These are phyloP conservation scores for Colletotrichum salicis DNA, from an alignment of 2,329 filamentous ascomycete genomes.

Conservation along the genomic window DNA sequence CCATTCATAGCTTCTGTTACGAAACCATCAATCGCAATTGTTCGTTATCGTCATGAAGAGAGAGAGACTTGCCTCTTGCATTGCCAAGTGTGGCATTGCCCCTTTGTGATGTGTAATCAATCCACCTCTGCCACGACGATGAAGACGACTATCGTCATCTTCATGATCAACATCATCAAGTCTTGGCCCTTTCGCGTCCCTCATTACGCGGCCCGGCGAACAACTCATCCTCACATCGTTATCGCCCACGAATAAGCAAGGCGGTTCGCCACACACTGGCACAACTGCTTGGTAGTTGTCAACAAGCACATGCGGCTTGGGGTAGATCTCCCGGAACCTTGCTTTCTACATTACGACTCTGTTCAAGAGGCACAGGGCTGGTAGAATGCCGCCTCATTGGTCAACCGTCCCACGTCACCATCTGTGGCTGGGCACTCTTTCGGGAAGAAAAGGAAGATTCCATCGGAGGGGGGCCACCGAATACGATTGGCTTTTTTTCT, in stretches of 20 bases:
- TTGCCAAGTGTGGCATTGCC: neutral
- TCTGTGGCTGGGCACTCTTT: neutral
- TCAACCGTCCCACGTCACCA: neutral
- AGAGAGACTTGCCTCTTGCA: neutral
- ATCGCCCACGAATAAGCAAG: neutral
- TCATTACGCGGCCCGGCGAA: neutral
- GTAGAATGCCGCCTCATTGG: neutral
- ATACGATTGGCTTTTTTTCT: too few relatives aligned
- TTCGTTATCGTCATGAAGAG: neutral
- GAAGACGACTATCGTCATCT: neutral
- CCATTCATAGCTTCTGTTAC: conserved; percentile 11
- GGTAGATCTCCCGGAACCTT: neutral
- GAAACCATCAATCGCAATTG: neutral
- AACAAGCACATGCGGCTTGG: neutral
- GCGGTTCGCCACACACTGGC: neutral
- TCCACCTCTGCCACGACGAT: neutral
- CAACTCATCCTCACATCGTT: neutral
- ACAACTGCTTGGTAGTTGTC: neutral
- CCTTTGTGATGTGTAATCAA: neutral
- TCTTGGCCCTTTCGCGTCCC: neutral
- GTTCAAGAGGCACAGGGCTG: neutral
- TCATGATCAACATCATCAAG: neutral
- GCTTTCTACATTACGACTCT: neutral
- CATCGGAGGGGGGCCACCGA: neutral
- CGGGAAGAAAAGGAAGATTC: neutral